phyloP scores from a whole-genome alignment of 495 filamentous ascomycete species.

The Cercophora samala region DNA sequence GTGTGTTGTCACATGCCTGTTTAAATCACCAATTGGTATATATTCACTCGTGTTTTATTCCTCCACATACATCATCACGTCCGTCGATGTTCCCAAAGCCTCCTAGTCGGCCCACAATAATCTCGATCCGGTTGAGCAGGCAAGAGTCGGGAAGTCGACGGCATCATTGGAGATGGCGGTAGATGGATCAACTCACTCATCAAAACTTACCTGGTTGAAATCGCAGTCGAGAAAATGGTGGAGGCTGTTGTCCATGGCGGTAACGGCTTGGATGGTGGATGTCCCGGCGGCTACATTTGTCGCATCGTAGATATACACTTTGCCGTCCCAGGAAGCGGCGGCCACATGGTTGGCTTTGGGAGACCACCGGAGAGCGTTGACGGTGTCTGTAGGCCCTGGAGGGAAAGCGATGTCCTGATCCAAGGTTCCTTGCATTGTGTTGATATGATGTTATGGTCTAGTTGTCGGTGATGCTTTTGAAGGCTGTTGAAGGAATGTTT shows the following conservation, averaged over 20 bases:
- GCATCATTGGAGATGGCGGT: background rate
- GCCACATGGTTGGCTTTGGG: slow-evolving; percentile 73
- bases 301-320: slow-evolving; percentile 89
- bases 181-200: slow-evolving; percentile 10
- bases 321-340: slow-evolving; percentile 89
- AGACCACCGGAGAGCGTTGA: slow-evolving; percentile 83
- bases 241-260: slow-evolving; percentile 66
- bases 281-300: slow-evolving; percentile 54
- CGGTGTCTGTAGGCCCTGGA: slow-evolving; percentile 74
- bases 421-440: slow-evolving; percentile 52
- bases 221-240: slow-evolving; percentile 72
- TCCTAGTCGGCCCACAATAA: background rate
- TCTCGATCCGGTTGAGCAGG: background rate
- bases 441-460: background rate
- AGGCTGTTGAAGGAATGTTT: background rate
- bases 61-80: background rate
- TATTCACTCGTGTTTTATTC: background rate
- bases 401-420: slow-evolving; percentile 73
- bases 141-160: too few relatives aligned
- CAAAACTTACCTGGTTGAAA: slow-evolving; percentile 72
- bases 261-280: slow-evolving; percentile 63
- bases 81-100: background rate
- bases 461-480: too few relatives aligned
- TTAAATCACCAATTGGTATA: background rate
- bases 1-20: background rate